These are phyloP conservation scores for Dendrocalamus latiflorus DNA, from an alignment of 202 grass and related monocot genomes.

Conservation along the genomic window DNA sequence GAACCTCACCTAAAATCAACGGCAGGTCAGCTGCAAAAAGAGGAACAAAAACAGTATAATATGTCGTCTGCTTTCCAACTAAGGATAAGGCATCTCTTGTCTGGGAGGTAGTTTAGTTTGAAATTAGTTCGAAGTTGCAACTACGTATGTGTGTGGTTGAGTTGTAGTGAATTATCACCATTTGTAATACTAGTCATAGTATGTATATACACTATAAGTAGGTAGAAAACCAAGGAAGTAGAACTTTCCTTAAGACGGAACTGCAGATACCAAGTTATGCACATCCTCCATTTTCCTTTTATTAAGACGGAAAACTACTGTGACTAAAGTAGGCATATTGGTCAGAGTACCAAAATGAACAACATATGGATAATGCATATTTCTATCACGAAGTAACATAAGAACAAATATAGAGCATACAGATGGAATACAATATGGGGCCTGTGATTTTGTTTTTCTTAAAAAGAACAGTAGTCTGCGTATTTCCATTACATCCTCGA, in stretches of 20 bases:
- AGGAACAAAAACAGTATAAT: constrained; percentile 26
- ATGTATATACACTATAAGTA: neutral
- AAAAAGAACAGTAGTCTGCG: neutral
- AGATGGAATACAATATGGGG: neutral
- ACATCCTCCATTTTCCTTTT: neutral
- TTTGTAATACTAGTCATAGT: neutral
- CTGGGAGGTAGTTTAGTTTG: neutral
- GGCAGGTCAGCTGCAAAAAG: constrained; percentile 19
- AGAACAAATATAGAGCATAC: neutral
- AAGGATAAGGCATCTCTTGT: constrained; percentile 12
- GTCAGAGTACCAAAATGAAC: neutral
- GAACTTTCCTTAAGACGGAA: neutral
- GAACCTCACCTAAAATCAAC: constrained; percentile 33
- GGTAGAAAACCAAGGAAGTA: neutral
- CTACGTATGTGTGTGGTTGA: neutral
- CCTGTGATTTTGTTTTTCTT: neutral
- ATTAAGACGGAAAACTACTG: neutral
- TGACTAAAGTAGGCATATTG: neutral
- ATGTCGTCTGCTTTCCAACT: constrained; percentile 13
- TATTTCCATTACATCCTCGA: no score
- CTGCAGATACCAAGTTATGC: neutral
- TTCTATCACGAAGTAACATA: neutral
- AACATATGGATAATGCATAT: neutral
- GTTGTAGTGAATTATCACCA: neutral
- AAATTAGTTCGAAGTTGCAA: neutral